A percentile compares a stretch with the other conserved stretches of the same genome.
Conservation (phyloP, 768 basidiomycete genomes). For the Flagelloscypha sp. region DNA sequence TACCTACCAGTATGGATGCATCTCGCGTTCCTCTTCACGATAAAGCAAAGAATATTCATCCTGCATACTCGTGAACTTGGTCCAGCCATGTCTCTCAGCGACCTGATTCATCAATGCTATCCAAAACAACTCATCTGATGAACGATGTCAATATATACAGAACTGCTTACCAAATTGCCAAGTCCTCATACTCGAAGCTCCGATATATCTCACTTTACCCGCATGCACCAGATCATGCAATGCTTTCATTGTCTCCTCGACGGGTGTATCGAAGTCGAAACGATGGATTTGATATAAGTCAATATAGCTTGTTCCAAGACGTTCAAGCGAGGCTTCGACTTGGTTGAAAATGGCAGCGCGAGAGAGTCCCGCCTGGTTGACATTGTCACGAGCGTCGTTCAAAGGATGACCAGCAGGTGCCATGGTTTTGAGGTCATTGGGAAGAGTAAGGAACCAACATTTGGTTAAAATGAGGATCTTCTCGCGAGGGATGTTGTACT, state of each 20-base stretch:
- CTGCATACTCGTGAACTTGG: constrained; percentile 62
- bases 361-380: constrained; percentile 27
- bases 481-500: constrained; percentile 25
- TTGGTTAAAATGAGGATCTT: constrained; percentile 25
- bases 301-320: constrained; percentile 27
- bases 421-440: constrained; percentile 1
- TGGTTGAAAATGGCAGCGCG: constrained; percentile 28
- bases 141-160: constrained; percentile 23
- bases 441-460: constrained; percentile 13
- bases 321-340: constrained; percentile 27
- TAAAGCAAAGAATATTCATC: constrained; percentile 57
- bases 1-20: constrained; percentile 18
- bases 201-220: constrained; percentile 48
- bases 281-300: constrained; percentile 39
- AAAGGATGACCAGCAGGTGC: not conserved
- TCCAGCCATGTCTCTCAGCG: constrained; percentile 37
- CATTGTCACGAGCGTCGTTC: constrained; percentile 12
- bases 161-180: constrained; percentile 38
- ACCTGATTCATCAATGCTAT: constrained; percentile 33
- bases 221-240: constrained; percentile 46
- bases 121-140: constrained; percentile 18
- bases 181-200: constrained; percentile 49
- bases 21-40: constrained; percentile 58
- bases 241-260: constrained; percentile 53
- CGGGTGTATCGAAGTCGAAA: constrained; percentile 27